phyloP scores from a whole-genome alignment of 2,329 filamentous ascomycete genomes.

The Xylaria hypoxylon region DNA sequence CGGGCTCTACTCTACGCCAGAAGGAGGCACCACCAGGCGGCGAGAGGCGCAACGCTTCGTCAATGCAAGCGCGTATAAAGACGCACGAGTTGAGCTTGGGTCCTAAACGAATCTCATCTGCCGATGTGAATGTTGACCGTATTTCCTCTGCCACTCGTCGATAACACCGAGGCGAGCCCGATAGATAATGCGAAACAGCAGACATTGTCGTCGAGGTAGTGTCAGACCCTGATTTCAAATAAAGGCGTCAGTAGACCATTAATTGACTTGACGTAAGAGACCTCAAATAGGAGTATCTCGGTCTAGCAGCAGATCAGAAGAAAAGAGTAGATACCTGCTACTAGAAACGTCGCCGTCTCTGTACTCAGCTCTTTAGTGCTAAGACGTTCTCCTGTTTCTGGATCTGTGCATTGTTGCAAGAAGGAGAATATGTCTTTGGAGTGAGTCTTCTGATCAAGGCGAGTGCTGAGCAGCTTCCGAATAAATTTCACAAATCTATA shows the following conservation, averaged over 20 bases:
- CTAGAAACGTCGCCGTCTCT: conserved; percentile 17
- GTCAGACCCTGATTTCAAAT: conserved; percentile 20
- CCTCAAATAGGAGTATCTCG: no score
- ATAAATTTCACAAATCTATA: conserved; percentile 15
- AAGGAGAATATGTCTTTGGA: conserved; percentile 18
- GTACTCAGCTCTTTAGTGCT: conserved; percentile 7
- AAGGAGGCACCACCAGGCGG: conserved; percentile 9
- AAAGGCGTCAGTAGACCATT: no score
- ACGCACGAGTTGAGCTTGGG: conserved; percentile 12
- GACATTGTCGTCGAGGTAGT: conserved; percentile 22
- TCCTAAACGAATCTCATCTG: conserved; percentile 14
- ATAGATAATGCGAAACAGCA: conserved; percentile 15
- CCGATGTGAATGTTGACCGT: neutral
- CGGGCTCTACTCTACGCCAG: conserved; percentile 15
- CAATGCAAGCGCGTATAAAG: conserved; percentile 12
- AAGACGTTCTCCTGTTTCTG: neutral
- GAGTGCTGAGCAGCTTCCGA: neutral
- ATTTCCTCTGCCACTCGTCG: neutral
- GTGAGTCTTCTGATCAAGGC: neutral
- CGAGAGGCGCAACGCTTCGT: conserved; percentile 8
- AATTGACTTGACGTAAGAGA: no score
- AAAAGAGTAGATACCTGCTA: no score
- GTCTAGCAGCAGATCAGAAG: no score
- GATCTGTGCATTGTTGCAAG: conserved; percentile 20
- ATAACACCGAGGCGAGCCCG: neutral